Evolutionary conservation across 352 stramenopile genomes (phyloP), one percentile per base, ranked within the genome.

Genomic region (Pythium aphanidermatum): DNA sequence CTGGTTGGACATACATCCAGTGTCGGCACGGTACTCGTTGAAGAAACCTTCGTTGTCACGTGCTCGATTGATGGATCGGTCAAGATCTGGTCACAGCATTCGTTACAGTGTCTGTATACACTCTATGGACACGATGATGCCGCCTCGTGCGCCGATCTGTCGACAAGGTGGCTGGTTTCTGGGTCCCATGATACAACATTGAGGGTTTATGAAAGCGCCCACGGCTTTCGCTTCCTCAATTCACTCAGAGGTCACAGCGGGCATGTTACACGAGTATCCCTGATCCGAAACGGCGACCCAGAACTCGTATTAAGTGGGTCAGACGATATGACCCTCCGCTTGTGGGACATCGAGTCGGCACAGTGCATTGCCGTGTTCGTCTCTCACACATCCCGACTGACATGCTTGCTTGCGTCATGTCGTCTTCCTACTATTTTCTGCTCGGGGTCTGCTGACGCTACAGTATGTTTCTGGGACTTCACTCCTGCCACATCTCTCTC

Each of bases 141-240:
- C n/a, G 77, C 85, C 0, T 84, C 74, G 4, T 76, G 63, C 35
- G 43, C 84, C 19, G 70, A 70, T 23, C 13, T 87, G 11, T 73
- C 58, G 21, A n/a, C 19, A 20, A 47, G 55, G 1, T 87, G 68
- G 70, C 74, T 90, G 2, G 61, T 90, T 2, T 90, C 77, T 0
- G 77, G 74, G 1, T 86, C 77, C 0, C 74, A 87, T 31, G 77
- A 90, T 52, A 55, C 36, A 25, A 86, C 72, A 3, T 30, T 90
- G 25, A 63, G 77, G 14, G 51, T 86, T 5, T 90, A 86, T 48
- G 63, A 60, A 35, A 57, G 47, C 23, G 19, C 46, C 21, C 43
- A 59, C 6, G 44, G 49, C 12, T 86, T 87, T 35, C 44, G 32
- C 11, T 65, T 81, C n/a, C 25, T 75, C 2, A 31, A 75, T 24